phyloP scores from a whole-genome alignment of 208 protist species.

The Jaenimonas drosophilae region DNA sequence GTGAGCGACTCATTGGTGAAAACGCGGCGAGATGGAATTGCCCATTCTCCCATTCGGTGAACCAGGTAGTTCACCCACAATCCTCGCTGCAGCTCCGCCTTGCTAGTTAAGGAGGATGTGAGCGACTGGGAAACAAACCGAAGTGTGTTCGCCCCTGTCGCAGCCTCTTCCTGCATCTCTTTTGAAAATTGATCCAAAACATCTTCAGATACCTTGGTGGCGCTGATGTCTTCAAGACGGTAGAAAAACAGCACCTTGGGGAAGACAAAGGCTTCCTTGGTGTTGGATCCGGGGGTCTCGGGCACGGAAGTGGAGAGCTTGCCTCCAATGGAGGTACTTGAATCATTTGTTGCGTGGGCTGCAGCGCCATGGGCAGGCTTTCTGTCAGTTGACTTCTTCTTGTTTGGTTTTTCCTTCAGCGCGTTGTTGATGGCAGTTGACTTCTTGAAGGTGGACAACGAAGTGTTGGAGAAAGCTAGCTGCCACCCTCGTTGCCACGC shows the following conservation, averaged over 20 bases:
- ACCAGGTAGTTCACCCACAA: slow-evolving; percentile 6
- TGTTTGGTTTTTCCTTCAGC: neutral
- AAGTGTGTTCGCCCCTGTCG: neutral
- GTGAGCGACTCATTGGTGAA: slow-evolving; percentile 39
- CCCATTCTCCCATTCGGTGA: slow-evolving; percentile 2
- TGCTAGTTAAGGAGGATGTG: neutral
- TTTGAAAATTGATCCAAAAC: no score
- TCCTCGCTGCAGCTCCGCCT: neutral
- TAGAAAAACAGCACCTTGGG: slow-evolving; percentile 66
- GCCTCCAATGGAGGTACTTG: neutral
- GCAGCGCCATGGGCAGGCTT: no score
- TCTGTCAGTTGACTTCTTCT: no score
- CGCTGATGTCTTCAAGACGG: slow-evolving; percentile 33
- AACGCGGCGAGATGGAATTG: slow-evolving; percentile 5
- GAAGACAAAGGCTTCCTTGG: slow-evolving; percentile 7
- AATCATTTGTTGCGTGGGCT: slow-evolving; percentile 9
- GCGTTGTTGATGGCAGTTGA: slow-evolving; percentile 1
- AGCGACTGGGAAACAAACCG: neutral
- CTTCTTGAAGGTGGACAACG: neutral
- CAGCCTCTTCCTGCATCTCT: no score
- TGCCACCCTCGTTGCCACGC: slow-evolving; percentile 23
- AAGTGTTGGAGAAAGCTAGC: slow-evolving; percentile 7
- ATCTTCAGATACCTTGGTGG: no score
- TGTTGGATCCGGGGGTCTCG: neutral
- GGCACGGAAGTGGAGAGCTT: slow-evolving; percentile 17